phyloP scores from a whole-genome alignment of 2,329 filamentous ascomycete genomes.

The Alternaria novae-zelandiae region DNA sequence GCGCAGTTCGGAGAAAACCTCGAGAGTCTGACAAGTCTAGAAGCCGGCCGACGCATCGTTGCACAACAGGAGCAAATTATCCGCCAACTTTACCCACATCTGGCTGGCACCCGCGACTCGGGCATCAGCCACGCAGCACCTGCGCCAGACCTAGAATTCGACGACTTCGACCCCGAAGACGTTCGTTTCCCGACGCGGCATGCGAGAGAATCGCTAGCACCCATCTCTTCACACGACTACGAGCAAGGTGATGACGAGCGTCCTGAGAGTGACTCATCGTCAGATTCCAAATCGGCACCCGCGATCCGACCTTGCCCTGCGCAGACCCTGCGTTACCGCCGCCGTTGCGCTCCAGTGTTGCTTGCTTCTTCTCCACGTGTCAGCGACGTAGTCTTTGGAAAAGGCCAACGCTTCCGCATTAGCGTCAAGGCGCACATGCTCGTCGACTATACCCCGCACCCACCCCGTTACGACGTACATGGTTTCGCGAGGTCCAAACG shows the following conservation, averaged over 20 bases:
- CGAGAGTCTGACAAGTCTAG: conserved; percentile 35
- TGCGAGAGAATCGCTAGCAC: conserved; percentile 17
- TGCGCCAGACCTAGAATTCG: conserved; percentile 38
- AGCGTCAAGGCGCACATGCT: conserved; percentile 52
- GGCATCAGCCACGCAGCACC: conserved; percentile 15
- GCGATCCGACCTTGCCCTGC: conserved; percentile 38
- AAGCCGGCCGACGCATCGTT: conserved; percentile 49
- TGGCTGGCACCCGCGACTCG: conserved; percentile 35
- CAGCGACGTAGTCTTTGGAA: conserved; percentile 53
- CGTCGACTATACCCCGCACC: conserved; percentile 50
- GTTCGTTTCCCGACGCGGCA: conserved; percentile 41
- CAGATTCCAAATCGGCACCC: conserved; percentile 44
- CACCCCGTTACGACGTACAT: conserved; percentile 54
- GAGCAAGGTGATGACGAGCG: conserved; percentile 26
- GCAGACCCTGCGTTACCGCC: conserved; percentile 54
- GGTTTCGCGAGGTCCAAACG: conserved; percentile 39
- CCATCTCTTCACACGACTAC: conserved; percentile 24
- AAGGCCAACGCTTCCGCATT: conserved; percentile 53
- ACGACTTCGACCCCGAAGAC: conserved; percentile 49
- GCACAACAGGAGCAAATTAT: conserved; percentile 58
- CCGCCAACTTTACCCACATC: conserved; percentile 54
- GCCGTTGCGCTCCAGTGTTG: conserved; percentile 56
- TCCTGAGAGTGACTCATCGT: conserved; percentile 22
- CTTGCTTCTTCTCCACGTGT: conserved; percentile 53
- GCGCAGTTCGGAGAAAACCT: conserved; percentile 40